Evolutionary conservation across 306 rosid species (phyloP).

Genomic region (Fragaria ananassa): DNA sequence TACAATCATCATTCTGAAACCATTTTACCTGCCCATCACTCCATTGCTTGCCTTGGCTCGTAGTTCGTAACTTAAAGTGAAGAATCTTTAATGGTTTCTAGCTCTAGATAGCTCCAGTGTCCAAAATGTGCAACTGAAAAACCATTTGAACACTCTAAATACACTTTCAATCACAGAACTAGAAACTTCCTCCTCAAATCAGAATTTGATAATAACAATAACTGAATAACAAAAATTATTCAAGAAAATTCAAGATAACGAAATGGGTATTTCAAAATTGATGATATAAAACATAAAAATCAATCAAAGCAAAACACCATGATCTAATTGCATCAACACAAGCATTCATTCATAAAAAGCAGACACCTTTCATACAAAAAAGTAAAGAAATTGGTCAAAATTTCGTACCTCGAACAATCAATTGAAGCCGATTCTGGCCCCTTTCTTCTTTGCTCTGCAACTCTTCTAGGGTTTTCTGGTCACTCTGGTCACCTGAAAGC

Average conservation of each 20-base stretch:
- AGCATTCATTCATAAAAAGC: background rate
- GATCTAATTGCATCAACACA: background rate
- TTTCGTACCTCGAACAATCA: background rate
- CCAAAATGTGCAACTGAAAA: background rate
- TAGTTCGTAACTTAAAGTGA: background rate
- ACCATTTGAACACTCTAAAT: background rate
- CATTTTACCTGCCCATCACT: slow-evolving; percentile 4
- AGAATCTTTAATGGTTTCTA: background rate
- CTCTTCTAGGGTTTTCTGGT: background rate
- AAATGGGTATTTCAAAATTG: background rate
- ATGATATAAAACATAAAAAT: background rate
- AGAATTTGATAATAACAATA: background rate
- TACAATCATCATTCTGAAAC: background rate
- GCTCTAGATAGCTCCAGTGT: background rate
- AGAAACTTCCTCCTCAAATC: background rate
- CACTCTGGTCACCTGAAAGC: background rate
- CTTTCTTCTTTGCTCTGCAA: background rate
- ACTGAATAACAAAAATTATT: background rate
- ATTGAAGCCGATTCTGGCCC: background rate
- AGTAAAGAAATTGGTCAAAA: background rate
- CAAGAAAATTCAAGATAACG: background rate
- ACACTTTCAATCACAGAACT: background rate
- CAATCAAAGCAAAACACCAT: background rate
- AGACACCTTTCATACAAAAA: background rate
- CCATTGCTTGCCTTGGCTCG: background rate